phyloP scores from a whole-genome alignment of 2,329 filamentous ascomycete genomes.

The Nemania sp. region DNA sequence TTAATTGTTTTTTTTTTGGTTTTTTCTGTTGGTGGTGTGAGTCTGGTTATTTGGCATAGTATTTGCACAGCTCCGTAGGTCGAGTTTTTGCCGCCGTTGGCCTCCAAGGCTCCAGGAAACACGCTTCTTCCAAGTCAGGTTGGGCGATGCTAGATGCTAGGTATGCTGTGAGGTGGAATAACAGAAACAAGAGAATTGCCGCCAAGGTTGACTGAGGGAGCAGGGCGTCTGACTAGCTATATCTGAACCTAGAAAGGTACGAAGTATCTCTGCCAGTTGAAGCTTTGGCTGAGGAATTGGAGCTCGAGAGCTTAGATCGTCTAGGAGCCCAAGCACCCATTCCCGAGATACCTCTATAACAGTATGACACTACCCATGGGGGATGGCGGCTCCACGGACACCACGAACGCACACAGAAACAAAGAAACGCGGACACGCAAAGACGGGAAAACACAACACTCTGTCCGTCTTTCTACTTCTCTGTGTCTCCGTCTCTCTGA shows the following conservation, averaged over 20 bases:
- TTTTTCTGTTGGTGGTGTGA: conserved; percentile 9
- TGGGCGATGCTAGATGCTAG: too few relatives aligned
- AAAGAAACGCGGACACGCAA: neutral
- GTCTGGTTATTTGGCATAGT: conserved; percentile 1
- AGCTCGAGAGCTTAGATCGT: conserved; percentile 26
- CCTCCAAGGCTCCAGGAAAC: neutral
- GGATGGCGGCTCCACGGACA: neutral
- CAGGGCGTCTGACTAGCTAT: conserved; percentile 11
- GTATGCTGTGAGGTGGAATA: conserved; percentile 17
- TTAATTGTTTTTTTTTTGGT: too few relatives aligned
- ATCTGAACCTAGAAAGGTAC: neutral
- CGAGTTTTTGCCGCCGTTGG: conserved; percentile 6
- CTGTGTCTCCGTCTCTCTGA: too few relatives aligned
- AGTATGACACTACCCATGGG: neutral
- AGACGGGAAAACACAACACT: too few relatives aligned
- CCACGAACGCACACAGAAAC: conserved; percentile 7
- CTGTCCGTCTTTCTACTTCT: too few relatives aligned
- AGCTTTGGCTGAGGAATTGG: conserved; percentile 18
- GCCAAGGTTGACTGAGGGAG: conserved; percentile 22
- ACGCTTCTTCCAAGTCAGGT: neutral
- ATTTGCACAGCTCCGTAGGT: neutral
- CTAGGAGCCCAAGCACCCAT: conserved; percentile 20
- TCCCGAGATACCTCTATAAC: too few relatives aligned
- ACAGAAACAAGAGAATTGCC: neutral
- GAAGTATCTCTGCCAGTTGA: conserved; percentile 15